These are phyloP conservation scores for Beauveria pseudobassiana DNA, from an alignment of 2,329 filamentous ascomycete genomes.

Conservation along the genomic window DNA sequence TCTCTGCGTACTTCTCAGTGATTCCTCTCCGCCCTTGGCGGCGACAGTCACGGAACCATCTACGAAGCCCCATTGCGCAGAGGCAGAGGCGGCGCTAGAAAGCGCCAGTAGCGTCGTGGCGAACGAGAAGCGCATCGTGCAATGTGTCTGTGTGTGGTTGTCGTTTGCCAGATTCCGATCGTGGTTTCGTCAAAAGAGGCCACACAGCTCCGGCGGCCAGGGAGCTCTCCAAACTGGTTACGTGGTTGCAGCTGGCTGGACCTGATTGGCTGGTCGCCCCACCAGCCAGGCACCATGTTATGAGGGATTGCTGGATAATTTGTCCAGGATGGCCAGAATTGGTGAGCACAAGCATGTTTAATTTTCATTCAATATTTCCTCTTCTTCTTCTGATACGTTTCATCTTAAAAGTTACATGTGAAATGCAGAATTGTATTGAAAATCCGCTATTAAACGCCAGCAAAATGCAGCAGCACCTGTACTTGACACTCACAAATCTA, in stretches of 20 bases:
- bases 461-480: neutral
- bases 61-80: slow-evolving; percentile 63
- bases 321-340: neutral
- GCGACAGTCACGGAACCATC: slow-evolving; percentile 62
- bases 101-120: slow-evolving; percentile 37
- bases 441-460: slow-evolving; percentile 5
- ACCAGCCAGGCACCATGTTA: neutral
- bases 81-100: slow-evolving; percentile 43
- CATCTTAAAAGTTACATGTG: no score
- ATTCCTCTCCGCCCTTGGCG: slow-evolving; percentile 54
- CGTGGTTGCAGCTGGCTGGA: slow-evolving; percentile 16
- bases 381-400: neutral
- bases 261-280: slow-evolving; percentile 15
- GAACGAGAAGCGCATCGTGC: slow-evolving; percentile 31
- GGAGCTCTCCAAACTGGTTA: slow-evolving; percentile 19
- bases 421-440: neutral
- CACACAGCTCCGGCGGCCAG: slow-evolving; percentile 19
- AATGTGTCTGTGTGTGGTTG: slow-evolving; percentile 14
- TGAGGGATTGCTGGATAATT: neutral
- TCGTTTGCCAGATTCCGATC: slow-evolving; percentile 11
- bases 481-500: neutral
- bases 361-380: neutral
- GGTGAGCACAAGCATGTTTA: no score
- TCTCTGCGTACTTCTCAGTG: slow-evolving; percentile 53
- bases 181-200: slow-evolving; percentile 19